Base-by-base conservation (phyloP, 805 yeast genomes). In the Ogataea trehaloabstinens region DNA sequence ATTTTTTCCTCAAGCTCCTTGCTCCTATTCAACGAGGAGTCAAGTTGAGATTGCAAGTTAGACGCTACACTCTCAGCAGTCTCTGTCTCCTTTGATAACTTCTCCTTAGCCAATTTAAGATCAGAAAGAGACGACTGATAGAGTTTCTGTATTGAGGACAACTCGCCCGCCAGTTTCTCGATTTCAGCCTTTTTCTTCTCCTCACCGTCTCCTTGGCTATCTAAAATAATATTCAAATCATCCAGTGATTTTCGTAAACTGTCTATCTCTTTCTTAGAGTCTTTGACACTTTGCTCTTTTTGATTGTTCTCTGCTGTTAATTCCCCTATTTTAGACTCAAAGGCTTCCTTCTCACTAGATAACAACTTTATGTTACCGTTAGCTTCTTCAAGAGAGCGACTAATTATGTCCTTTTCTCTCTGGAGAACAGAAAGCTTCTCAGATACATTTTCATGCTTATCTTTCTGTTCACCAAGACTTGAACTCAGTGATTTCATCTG, bases 1-100 rank as follows among this genome's bases (percentile, higher is more conserved):
- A 15, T 34, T 5, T 30, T 19, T 5, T 16, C 17, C 22, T 34
- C 40, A 7, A 41, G 36, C 17, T 35, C 39, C 11, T 27, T n/a
- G 20, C 19, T 28, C 10, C 29, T 16, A 7, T 12, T 18, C 7
- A 21, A 16, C 6, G 35, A 24, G 12, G 30, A 17, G 24, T 33
- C 30, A 11, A 24, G 33, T n/a, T 41, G 34, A 8, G 28, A 6
- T 13, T 31, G 19, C 19, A 37, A 19, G 16, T 30, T 19, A 7
- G 22, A 16, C 6, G 10, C 8, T 8, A 16, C 8, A 7, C 11
- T 11, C 13, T 30, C 33, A 11, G 20, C 6, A 17, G 22, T 6
- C 11, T 12, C 19, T 11, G 7, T 73, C 52, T 28, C 69, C 67
- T 35, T 67, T 32, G 66, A 68, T 63, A 71, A 25, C 16, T 55